phyloP scores from a whole-genome alignment of 768 basidiomycete species.

The Infundibulicybe gibba region DNA sequence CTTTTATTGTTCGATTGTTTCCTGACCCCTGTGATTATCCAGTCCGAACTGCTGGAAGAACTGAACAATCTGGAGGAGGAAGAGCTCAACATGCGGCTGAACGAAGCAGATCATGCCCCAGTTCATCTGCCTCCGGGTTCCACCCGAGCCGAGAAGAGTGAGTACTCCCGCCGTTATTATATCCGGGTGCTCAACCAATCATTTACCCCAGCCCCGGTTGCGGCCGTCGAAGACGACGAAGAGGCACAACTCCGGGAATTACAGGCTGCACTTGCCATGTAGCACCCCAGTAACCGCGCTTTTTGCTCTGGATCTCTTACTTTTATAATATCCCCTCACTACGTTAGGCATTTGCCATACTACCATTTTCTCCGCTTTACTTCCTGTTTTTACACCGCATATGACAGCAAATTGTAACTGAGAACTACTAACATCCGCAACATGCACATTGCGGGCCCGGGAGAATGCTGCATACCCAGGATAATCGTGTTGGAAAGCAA shows the following conservation, averaged over 20 bases:
- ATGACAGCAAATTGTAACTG: too few relatives aligned
- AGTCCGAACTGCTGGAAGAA: slow-evolving; percentile 80
- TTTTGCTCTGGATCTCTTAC: slow-evolving; percentile 14
- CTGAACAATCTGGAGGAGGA: slow-evolving; percentile 88
- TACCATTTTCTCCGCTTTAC: slow-evolving; percentile 15
- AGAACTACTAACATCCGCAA: background rate
- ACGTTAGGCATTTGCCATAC: slow-evolving; percentile 7
- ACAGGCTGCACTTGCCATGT: slow-evolving; percentile 88
- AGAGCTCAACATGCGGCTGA: slow-evolving; percentile 78
- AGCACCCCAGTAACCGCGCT: slow-evolving; percentile 14
- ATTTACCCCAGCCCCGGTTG: slow-evolving; percentile 20
- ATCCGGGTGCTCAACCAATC: background rate
- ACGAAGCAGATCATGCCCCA: slow-evolving; percentile 86
- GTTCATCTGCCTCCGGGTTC: slow-evolving; percentile 73
- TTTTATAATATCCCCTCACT: slow-evolving; percentile 6
- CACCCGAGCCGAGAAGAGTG: slow-evolving; percentile 45
- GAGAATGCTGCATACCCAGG: slow-evolving; percentile 1
- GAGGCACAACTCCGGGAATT: slow-evolving; percentile 85
- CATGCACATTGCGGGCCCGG: background rate
- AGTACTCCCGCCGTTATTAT: slow-evolving; percentile 18
- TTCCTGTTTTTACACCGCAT: slow-evolving; percentile 12
- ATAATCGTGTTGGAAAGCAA: slow-evolving; percentile 1
- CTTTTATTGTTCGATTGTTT: slow-evolving; percentile 1
- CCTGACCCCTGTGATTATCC: slow-evolving; percentile 9
- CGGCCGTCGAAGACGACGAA: slow-evolving; percentile 83